Evolutionary conservation across 2,329 filamentous ascomycete genomes (phyloP).

Genomic region (Aspergillus sp.): DNA sequence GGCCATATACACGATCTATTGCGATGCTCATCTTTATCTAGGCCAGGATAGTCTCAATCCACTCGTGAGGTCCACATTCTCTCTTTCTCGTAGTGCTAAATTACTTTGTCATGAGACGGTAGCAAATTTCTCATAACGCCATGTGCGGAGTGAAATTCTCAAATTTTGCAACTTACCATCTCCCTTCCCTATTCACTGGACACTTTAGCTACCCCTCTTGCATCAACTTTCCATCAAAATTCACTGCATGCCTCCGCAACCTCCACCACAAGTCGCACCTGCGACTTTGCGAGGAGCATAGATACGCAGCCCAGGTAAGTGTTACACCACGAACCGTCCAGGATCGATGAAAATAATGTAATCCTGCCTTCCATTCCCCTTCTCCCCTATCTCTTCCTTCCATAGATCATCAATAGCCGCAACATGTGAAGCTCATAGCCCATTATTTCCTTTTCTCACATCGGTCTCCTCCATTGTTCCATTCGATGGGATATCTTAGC

Average conservation of each 20-base stretch:
- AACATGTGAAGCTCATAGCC: too few relatives aligned
- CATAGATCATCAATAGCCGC: too few relatives aligned
- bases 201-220: too few relatives aligned
- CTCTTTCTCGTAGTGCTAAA: background rate
- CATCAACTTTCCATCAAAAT: background rate
- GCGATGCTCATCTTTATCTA: constrained; percentile 10
- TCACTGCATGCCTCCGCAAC: background rate
- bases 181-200: background rate
- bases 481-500: background rate
- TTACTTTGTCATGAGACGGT: background rate
- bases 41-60: constrained; percentile 21
- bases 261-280: background rate
- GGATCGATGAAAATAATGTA: background rate
- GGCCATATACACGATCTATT: constrained; percentile 12
- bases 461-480: too few relatives aligned
- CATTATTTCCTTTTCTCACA: too few relatives aligned
- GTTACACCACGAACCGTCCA: background rate
- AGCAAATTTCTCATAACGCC: background rate
- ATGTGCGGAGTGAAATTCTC: background rate
- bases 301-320: background rate
- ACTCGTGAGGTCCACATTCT: constrained; percentile 9
- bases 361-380: background rate
- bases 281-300: background rate
- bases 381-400: background rate
- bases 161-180: background rate